These are phyloP conservation scores for Naganishia cerealis DNA, from an alignment of 1,284 basidiomycete species.

Conservation along the genomic window DNA sequence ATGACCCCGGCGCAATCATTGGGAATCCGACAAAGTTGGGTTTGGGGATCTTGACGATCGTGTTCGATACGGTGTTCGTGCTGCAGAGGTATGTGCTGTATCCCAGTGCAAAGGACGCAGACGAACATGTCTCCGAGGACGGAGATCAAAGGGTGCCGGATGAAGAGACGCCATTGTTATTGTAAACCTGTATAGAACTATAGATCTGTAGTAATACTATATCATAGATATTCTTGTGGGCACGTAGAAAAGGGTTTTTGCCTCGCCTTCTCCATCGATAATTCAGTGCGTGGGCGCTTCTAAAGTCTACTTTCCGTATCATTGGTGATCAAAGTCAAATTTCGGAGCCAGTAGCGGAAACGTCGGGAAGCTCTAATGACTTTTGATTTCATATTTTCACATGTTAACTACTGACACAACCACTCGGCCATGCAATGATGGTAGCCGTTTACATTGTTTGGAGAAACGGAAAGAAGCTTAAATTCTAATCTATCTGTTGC, in stretches of 20 bases:
- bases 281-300: too few species aligned
- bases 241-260: background rate
- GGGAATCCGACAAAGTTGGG: slow-evolving; percentile 54
- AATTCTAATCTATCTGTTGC: slow-evolving; percentile 19
- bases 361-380: too few species aligned
- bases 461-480: background rate
- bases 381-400: background rate
- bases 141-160: slow-evolving; percentile 7
- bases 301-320: too few species aligned
- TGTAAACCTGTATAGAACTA: background rate
- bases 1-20: slow-evolving; percentile 48
- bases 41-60: slow-evolving; percentile 42
- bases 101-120: background rate
- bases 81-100: slow-evolving; percentile 43
- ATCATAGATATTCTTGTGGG: background rate
- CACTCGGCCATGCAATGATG: background rate
- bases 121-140: background rate
- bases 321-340: background rate
- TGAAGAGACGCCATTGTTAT: slow-evolving; percentile 21
- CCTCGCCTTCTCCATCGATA: background rate
- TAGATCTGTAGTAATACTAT: background rate
- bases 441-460: background rate
- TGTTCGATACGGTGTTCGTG: slow-evolving; percentile 45
- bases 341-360: background rate
- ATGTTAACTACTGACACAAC: background rate